Conservation (phyloP, 768 basidiomycete species). For the Rhizopogon vinicolor region DNA sequence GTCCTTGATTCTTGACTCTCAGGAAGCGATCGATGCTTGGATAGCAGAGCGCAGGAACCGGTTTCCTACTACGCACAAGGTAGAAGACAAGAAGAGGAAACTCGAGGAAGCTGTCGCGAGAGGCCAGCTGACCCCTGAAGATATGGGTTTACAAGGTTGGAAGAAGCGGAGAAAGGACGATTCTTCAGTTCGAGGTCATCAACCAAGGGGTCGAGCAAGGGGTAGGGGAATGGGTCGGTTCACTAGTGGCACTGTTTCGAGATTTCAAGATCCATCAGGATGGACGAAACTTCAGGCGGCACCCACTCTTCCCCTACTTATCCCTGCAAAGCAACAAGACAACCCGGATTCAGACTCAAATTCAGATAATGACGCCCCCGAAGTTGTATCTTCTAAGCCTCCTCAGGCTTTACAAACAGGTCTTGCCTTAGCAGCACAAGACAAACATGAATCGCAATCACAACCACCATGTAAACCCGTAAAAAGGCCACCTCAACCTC, state of each 20-base stretch:
- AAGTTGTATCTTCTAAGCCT: conserved; percentile 52
- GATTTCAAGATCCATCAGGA: background rate
- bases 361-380: conserved; percentile 45
- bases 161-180: conserved; percentile 40
- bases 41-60: conserved; percentile 82
- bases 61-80: conserved; percentile 68
- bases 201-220: conserved; percentile 12
- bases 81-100: conserved; percentile 80
- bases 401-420: conserved; percentile 10
- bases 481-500: conserved; percentile 24
- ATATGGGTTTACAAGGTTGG: conserved; percentile 33
- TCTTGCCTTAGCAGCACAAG: background rate
- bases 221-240: conserved; percentile 28
- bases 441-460: conserved; percentile 4
- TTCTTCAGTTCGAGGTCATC: conserved; percentile 5
- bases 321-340: background rate
- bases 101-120: conserved; percentile 73
- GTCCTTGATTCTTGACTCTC: conserved; percentile 68
- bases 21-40: conserved; percentile 82
- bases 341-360: conserved; percentile 25
- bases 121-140: conserved; percentile 61
- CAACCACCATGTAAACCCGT: conserved; percentile 5
- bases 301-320: background rate
- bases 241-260: background rate
- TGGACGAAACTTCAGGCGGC: background rate